Conservation (phyloP, 1,284 basidiomycete species). For the Erythrobasidium hasegawianum region DNA sequence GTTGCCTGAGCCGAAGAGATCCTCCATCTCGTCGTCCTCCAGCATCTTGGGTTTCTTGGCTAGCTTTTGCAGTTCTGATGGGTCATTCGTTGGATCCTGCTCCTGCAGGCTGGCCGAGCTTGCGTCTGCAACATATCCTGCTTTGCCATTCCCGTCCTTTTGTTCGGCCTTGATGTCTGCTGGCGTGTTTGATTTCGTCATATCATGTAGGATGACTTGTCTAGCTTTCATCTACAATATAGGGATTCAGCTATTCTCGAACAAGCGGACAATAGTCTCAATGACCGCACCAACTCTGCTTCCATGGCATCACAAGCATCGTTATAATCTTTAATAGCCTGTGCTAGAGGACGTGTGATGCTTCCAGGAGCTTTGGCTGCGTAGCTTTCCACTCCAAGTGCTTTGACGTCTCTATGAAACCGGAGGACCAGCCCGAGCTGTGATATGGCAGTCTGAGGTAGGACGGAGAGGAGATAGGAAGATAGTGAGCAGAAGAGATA, state of each 20-base stretch:
- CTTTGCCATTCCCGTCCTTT: no score
- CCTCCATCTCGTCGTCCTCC: constrained; percentile 31
- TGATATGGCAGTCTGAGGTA: constrained; percentile 18
- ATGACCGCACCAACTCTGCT: constrained; percentile 5
- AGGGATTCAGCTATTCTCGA: no score
- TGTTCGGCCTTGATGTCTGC: neutral
- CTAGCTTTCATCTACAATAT: constrained; percentile 28
- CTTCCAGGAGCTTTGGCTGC: constrained; percentile 22
- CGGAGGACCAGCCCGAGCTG: constrained; percentile 31
- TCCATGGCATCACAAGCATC: constrained; percentile 32
- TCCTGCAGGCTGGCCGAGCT: neutral
- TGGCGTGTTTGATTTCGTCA: neutral
- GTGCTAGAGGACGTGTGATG: constrained; percentile 12
- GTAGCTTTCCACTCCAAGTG: constrained; percentile 28
- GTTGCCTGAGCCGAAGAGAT: constrained; percentile 28
- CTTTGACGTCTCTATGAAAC: constrained; percentile 27
- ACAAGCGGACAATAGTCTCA: no score
- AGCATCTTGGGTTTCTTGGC: neutral
- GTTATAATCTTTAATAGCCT: constrained; percentile 26
- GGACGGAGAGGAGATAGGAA: neutral
- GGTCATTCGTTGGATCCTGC: neutral
- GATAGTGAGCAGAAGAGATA: neutral
- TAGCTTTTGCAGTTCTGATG: neutral
- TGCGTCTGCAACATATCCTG: neutral
- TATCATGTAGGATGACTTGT: neutral